Conservation (phyloP, 768 basidiomycete genomes). For the Rhizopogon salebrosus region DNA sequence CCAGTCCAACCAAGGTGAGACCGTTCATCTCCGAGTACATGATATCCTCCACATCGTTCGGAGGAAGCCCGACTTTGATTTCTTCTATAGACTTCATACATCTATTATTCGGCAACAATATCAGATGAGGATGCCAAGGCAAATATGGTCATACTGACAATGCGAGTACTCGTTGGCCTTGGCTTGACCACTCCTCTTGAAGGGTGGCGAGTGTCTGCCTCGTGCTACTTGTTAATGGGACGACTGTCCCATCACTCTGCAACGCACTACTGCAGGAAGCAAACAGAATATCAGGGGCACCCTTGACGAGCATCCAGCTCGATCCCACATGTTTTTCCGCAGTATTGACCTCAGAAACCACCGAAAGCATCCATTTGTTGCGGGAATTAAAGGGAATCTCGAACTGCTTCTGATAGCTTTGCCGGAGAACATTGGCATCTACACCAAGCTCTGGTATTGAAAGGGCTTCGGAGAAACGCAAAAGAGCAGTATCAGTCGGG, state of each 20-base stretch:
- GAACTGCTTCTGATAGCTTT: conserved; percentile 4
- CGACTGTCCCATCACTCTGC: conserved; percentile 19
- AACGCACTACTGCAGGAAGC: conserved; percentile 24
- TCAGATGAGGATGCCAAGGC: neutral
- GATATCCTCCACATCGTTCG: conserved; percentile 24
- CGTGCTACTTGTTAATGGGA: conserved; percentile 14
- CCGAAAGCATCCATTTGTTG: conserved; percentile 47
- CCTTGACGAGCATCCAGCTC: conserved; percentile 39
- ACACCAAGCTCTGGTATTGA: conserved; percentile 5
- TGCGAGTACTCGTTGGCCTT: conserved; percentile 44
- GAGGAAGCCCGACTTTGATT: conserved; percentile 7
- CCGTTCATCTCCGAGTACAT: conserved; percentile 26
- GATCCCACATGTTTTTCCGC: neutral
- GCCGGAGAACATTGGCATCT: conserved; percentile 3
- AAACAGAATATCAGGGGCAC: conserved; percentile 48
- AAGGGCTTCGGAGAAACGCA: conserved; percentile 33
- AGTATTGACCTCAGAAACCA: conserved; percentile 18
- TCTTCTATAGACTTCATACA: neutral
- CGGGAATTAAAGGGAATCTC: conserved; percentile 35
- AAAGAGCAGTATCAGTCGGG: conserved; percentile 42
- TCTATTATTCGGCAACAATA: neutral
- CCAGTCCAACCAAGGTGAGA: conserved; percentile 39
- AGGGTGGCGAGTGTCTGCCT: conserved; percentile 7
- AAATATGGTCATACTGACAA: conserved; percentile 15
- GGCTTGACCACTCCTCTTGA: conserved; percentile 32